These are phyloP conservation scores for Colletotrichum chlorophyti DNA, from an alignment of 2,329 filamentous ascomycete species.

Conservation along the genomic window DNA sequence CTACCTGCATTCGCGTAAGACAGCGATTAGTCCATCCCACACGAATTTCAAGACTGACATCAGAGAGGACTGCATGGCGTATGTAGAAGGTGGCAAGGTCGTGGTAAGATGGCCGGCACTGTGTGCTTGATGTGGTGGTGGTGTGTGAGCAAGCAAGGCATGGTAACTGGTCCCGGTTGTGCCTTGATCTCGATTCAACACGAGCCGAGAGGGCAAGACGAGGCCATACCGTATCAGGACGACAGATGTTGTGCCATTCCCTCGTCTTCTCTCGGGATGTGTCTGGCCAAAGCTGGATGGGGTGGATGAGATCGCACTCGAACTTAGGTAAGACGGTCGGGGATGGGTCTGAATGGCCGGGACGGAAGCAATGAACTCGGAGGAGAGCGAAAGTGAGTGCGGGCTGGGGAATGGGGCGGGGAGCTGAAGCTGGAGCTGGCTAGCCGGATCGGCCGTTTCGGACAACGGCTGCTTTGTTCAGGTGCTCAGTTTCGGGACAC, in stretches of 20 bases:
- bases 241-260: slow-evolving; percentile 5
- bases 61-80: slow-evolving; percentile 25
- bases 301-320: neutral
- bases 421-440: slow-evolving; percentile 3
- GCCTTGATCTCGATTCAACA: slow-evolving; percentile 27
- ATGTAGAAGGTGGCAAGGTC: slow-evolving; percentile 11
- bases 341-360: slow-evolving; percentile 1
- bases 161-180: neutral
- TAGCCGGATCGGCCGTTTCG: slow-evolving; percentile 24
- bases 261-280: no score
- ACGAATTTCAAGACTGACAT: slow-evolving; percentile 21
- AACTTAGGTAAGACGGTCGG: neutral
- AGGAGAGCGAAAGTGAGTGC: slow-evolving; percentile 1
- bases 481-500: slow-evolving; percentile 13
- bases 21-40: slow-evolving; percentile 20
- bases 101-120: slow-evolving; percentile 17
- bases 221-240: slow-evolving; percentile 13
- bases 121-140: slow-evolving; percentile 11
- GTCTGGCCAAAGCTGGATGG: neutral
- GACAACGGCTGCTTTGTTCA: slow-evolving; percentile 17
- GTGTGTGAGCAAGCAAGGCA: slow-evolving; percentile 4
- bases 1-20: slow-evolving; percentile 17
- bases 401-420: neutral
- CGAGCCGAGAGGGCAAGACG: slow-evolving; percentile 5
- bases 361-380: neutral